These are phyloP conservation scores for Phytophthora sp. DNA, from an alignment of 352 stramenopile genomes.

Conservation along the genomic window DNA sequence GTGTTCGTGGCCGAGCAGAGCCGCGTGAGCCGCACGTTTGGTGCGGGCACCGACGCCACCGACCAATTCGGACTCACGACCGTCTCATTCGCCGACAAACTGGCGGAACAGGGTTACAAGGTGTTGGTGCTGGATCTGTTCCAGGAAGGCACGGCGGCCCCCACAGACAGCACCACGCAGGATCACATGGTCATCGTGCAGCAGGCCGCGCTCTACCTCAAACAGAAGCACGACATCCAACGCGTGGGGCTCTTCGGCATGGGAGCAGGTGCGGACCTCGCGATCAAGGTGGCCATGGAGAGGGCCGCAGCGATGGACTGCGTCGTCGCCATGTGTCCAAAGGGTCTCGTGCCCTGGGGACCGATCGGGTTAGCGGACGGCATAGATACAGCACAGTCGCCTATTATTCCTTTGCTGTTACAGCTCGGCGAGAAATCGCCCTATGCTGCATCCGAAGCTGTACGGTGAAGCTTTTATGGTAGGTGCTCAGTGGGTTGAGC, in stretches of 20 bases:
- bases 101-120: constrained; percentile 90
- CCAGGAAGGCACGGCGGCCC: constrained; percentile 30
- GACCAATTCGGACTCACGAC: constrained; percentile 61
- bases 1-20: constrained; percentile 67
- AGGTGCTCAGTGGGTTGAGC: background rate
- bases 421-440: constrained; percentile 70
- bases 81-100: constrained; percentile 84
- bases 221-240: constrained; percentile 75
- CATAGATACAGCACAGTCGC: constrained; percentile 23
- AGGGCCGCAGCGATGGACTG: constrained; percentile 53
- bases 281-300: constrained; percentile 70
- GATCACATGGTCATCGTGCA: constrained; percentile 46
- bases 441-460: constrained; percentile 65
- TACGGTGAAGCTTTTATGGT: constrained; percentile 39
- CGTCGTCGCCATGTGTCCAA: constrained; percentile 73
- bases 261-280: constrained; percentile 69
- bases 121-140: constrained; percentile 75
- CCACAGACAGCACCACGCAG: constrained; percentile 19
- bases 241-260: constrained; percentile 74
- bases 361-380: constrained; percentile 9
- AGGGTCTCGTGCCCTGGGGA: constrained; percentile 52
- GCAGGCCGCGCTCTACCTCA: constrained; percentile 64
- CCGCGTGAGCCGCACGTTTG: constrained; percentile 41
- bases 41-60: constrained; percentile 11
- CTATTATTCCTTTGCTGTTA: constrained; percentile 61